Evolutionary conservation across 2,329 filamentous ascomycete species (phyloP), one percentile per base, ranked within the genome.

Genomic region (Aspergillus pseudotamarii): DNA sequence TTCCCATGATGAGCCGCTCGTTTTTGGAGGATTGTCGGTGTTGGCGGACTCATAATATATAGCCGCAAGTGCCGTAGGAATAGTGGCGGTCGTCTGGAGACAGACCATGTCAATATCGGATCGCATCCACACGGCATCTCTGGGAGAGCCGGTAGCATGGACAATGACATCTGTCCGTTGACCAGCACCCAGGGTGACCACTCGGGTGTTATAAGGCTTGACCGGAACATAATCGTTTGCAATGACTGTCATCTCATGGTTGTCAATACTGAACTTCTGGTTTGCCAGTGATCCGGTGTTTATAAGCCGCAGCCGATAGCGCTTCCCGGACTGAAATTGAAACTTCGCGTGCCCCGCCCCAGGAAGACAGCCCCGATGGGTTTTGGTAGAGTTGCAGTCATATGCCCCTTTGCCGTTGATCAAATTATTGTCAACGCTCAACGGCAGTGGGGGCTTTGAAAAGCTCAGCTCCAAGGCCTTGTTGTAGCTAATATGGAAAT

Each of bases 201-300:
- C 82, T 4, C 85, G 80, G 0, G 88, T 88, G 8, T 84, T 80
- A 73, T 90, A 91, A 0, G 89, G 88, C 66, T 86, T 72, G 41
- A 90, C 78, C 1, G 84, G 80, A 4, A 89, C 85, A 61, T 89
- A 89, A 72, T 91, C 89, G 68, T 86, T 86, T 23, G 88, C 82
- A 60, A 91, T 87, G 61, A 91, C 86, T 0, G 82, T 89, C 76
- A 91, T 79, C 26, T 77, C 84, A 74, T 91, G 88, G 2, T 81
- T 83, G 84, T 89, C 70, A 79, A 89, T 82, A 38, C 73, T 78
- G 30, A 69, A 66, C 28, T 64, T 65, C 53, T 55, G 62, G 14
- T 58, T 38, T 0, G 58, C 73, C 81, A 79, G 61, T 69, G 75
- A 59, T 64, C 73, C 74, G 2, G 75, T 72, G 68, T 83, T 83